phyloP scores from a whole-genome alignment of 306 rosid genomes.

The Dalbergia oliveri region DNA sequence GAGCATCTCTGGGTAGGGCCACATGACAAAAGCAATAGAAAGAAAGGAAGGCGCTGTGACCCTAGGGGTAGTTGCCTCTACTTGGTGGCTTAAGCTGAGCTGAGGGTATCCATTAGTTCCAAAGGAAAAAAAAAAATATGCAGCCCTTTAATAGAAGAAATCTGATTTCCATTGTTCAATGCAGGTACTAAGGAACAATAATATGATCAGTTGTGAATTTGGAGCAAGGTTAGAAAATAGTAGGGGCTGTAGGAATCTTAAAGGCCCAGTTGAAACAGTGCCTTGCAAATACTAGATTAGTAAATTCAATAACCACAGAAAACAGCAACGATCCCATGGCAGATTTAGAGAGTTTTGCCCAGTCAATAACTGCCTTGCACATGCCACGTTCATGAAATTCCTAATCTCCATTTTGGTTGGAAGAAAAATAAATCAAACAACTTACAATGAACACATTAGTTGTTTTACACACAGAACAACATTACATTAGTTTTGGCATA shows the following conservation, averaged over 20 bases:
- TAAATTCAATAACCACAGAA: slow-evolving; percentile 15
- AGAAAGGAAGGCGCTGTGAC: slow-evolving; percentile 11
- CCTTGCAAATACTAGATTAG: slow-evolving; percentile 33
- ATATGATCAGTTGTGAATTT: background rate
- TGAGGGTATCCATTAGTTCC: background rate
- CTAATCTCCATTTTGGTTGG: slow-evolving; percentile 7
- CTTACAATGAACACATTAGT: slow-evolving; percentile 23
- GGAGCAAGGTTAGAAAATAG: background rate
- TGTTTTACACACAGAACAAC: slow-evolving; percentile 7
- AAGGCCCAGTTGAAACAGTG: background rate
- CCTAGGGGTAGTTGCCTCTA: slow-evolving; percentile 25
- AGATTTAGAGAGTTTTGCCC: slow-evolving; percentile 16
- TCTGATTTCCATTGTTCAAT: slow-evolving; percentile 41
- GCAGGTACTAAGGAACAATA: slow-evolving; percentile 33
- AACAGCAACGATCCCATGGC: slow-evolving; percentile 27
- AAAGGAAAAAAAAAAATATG: slow-evolving; percentile 1
- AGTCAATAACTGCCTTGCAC: background rate
- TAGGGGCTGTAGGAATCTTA: slow-evolving; percentile 22
- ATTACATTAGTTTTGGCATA: slow-evolving; percentile 24
- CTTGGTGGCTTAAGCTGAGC: slow-evolving; percentile 1
- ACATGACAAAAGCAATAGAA: slow-evolving; percentile 20
- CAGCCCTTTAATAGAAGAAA: slow-evolving; percentile 25
- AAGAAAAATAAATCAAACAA: slow-evolving; percentile 35
- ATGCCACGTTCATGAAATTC: slow-evolving; percentile 24
- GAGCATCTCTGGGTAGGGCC: slow-evolving; percentile 6